These are phyloP conservation scores for Globisporangium lucens DNA, from an alignment of 352 stramenopile genomes.

Conservation along the genomic window DNA sequence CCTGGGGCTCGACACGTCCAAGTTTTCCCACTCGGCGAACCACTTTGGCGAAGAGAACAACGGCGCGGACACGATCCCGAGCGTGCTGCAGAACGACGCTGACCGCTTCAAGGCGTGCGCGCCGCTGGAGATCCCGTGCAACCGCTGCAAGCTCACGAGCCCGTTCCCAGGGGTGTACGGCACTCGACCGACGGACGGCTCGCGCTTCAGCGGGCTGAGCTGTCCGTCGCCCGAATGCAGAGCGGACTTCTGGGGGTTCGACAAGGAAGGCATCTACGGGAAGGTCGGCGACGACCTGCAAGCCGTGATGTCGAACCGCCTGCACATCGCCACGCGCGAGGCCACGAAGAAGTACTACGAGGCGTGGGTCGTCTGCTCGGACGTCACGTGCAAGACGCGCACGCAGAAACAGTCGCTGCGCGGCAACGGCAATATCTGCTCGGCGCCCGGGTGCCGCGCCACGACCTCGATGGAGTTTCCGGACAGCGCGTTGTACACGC, in stretches of 20 bases:
- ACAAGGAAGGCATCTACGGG: constrained; percentile 73
- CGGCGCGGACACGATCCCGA: constrained; percentile 81
- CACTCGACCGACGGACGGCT: constrained; percentile 31
- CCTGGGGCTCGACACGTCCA: constrained; percentile 94
- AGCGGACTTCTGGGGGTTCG: constrained; percentile 80
- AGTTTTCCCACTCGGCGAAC: constrained; percentile 88
- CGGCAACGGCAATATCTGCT: constrained; percentile 91
- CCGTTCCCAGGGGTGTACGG: constrained; percentile 74
- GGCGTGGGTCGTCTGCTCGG: constrained; percentile 91
- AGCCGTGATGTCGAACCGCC: constrained; percentile 76
- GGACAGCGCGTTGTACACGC: constrained; percentile 91
- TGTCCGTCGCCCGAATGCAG: constrained; percentile 67
- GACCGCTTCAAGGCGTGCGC: constrained; percentile 89
- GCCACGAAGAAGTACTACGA: constrained; percentile 89
- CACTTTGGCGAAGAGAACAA: constrained; percentile 86
- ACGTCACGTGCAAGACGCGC: constrained; percentile 92
- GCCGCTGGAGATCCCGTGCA: constrained; percentile 73
- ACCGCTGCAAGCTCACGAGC: constrained; percentile 57
- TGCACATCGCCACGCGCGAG: constrained; percentile 77
- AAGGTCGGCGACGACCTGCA: constrained; percentile 70
- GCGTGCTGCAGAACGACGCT: constrained; percentile 80
- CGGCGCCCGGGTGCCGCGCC: constrained; percentile 90
- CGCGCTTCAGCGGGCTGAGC: constrained; percentile 47
- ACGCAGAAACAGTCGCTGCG: constrained; percentile 95
- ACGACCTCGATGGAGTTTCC: constrained; percentile 86